Evolutionary conservation across 805 yeast genomes (phyloP), one percentile per base, ranked within the genome.

Genomic region (Clavispora santaluciae): DNA sequence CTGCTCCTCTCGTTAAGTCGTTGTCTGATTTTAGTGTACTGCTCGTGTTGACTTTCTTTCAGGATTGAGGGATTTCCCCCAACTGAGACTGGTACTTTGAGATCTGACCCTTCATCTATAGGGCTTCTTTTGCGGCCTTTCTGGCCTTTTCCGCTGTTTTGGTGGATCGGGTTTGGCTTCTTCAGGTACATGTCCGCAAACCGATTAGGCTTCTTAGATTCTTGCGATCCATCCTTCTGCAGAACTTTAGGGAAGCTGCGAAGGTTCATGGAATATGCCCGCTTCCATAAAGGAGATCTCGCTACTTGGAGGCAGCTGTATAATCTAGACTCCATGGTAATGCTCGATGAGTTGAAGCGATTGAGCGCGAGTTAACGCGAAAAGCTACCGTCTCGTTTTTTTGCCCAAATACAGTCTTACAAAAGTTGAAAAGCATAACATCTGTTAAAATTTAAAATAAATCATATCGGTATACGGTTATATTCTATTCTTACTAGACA

Each of bases 131-230:
- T 22, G 13, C 28, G 26, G 8, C 21, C 29, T 21, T 22, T 35
- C 9, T 29, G 23, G 16, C n/a, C 38, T 28, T n/a, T 29, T 15
- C 30, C 31, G 25, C n/a, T 29, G 38, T 20, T 26, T n/a, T 20
- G 20, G 9, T 33, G 28, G 13, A 21, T 21, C 31, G 31, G 17
- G 22, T 10, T 25, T 17, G 36, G 26, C 17, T 25, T 37, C 21
- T 45, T 47, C 40, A 34, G 39, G 38, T 55, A 63, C 44, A 52
- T 49, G 33, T 54, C 53, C 16, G 70, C 70, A 53, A 66, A 66
- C 43, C 71, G 46, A 39, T 66, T 66, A 11, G 57, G 48, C 45
- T 56, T 59, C 16, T 43, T 41, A 6, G 40, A 25, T 5, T 28
- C 38, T 1, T 21, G 18, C 11, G 22, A 12, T 7, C 26, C 36